Percentiles rank a stretch among this genome's conserved stretches.
Evolutionary conservation across 208 protist species (phyloP).

Genomic region (Trypanosoma lewisi): DNA sequence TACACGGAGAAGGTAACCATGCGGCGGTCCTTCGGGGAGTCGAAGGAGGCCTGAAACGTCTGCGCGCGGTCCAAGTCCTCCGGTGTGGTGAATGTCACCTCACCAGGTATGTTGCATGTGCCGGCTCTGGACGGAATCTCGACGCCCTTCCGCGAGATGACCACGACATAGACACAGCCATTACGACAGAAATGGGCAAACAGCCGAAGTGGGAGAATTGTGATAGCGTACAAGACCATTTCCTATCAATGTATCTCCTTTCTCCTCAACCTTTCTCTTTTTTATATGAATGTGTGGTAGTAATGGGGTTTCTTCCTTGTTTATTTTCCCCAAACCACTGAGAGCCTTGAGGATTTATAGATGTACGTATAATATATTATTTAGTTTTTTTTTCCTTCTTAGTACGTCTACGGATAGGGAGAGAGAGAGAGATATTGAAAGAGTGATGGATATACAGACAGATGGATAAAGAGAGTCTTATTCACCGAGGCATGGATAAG

Average conservation of each 20-base stretch:
- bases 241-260: background rate
- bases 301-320: background rate
- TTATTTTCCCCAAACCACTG: background rate
- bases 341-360: constrained; percentile 2
- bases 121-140: constrained; percentile 68
- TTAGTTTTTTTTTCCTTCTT: background rate
- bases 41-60: constrained; percentile 70
- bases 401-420: background rate
- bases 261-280: background rate
- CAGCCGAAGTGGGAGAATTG: constrained; percentile 72
- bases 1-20: constrained; percentile 79
- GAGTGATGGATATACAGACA: too few species aligned
- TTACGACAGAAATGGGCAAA: constrained; percentile 69
- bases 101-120: constrained; percentile 49
- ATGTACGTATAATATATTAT: background rate
- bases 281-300: constrained; percentile 12
- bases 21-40: constrained; percentile 76
- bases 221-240: constrained; percentile 80
- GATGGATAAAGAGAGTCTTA: too few species aligned
- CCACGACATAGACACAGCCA: constrained; percentile 62
- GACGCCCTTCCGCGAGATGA: constrained; percentile 71
- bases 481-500: too few species aligned
- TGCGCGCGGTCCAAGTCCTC: constrained; percentile 42
- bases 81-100: constrained; percentile 70
- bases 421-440: too few species aligned